Percentiles rank a stretch among this genome's conserved stretches.
phyloP scores from a whole-genome alignment of 352 stramenopile species.

The Globisporangium okanoganense region DNA sequence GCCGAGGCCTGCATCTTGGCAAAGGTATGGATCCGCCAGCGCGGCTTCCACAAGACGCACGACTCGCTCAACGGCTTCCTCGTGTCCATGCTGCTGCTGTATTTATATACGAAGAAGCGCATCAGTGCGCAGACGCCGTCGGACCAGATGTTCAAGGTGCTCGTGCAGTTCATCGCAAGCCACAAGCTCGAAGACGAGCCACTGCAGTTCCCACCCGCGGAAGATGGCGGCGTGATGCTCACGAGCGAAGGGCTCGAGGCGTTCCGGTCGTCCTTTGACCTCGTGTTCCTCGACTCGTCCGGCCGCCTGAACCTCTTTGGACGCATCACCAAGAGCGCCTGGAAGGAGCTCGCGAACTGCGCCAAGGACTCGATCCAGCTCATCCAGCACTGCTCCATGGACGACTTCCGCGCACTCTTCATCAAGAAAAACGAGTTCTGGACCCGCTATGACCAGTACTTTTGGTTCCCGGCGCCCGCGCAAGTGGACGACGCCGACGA shows the following conservation, averaged over 20 bases:
- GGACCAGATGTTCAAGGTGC: slow-evolving; percentile 84
- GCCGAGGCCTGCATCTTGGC: slow-evolving; percentile 72
- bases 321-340: slow-evolving; percentile 60
- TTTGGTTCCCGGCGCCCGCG: slow-evolving; percentile 61
- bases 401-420: slow-evolving; percentile 78
- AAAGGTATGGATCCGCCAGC: slow-evolving; percentile 88
- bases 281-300: slow-evolving; percentile 78
- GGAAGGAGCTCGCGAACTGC: slow-evolving; percentile 60
- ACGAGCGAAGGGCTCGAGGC: slow-evolving; percentile 63
- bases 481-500: slow-evolving; percentile 52
- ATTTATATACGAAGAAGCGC: slow-evolving; percentile 71
- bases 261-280: slow-evolving; percentile 61
- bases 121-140: slow-evolving; percentile 68
- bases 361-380: slow-evolving; percentile 59
- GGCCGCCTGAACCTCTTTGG: slow-evolving; percentile 74
- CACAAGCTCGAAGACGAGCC: slow-evolving; percentile 65
- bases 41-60: slow-evolving; percentile 60
- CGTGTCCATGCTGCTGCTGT: slow-evolving; percentile 80
- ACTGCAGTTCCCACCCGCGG: slow-evolving; percentile 55
- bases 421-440: slow-evolving; percentile 82
- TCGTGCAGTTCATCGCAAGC: slow-evolving; percentile 75
- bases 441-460: slow-evolving; percentile 85
- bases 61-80: slow-evolving; percentile 87
- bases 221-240: slow-evolving; percentile 45
- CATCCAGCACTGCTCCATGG: slow-evolving; percentile 57